These are phyloP conservation scores for Pichia sp. DNA, from an alignment of 1,139 yeast genomes.

Conservation along the genomic window DNA sequence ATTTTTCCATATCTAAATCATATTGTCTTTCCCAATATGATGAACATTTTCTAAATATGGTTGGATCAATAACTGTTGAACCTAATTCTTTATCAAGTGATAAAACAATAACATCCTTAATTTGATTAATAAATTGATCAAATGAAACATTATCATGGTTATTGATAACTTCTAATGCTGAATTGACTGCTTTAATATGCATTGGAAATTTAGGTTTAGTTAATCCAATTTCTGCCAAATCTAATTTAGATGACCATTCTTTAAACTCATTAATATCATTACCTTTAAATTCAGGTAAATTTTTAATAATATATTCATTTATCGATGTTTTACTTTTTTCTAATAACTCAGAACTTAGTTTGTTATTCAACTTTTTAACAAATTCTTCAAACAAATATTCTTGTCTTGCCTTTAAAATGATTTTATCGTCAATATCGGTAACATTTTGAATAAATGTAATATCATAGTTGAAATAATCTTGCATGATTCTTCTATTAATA, in stretches of 20 bases:
- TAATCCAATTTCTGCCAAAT: conserved; percentile 44
- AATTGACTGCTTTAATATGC: conserved; percentile 62
- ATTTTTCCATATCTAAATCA: conserved; percentile 75
- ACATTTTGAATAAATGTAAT: conserved; percentile 89
- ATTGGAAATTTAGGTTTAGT: conserved; percentile 79
- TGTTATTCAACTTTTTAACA: conserved; percentile 29
- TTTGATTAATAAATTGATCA: conserved; percentile 40
- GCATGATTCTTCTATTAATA: conserved; percentile 80
- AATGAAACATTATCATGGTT: conserved; percentile 18
- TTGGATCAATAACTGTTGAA: conserved; percentile 73
- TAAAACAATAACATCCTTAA: conserved; percentile 73
- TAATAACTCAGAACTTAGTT: conserved; percentile 36
- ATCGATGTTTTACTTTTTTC: conserved; percentile 40
- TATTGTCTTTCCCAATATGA: conserved; percentile 84
- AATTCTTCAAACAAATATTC: conserved; percentile 67
- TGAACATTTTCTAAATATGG: conserved; percentile 74
- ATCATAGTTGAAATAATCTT: conserved; percentile 86
- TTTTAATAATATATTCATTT: conserved; percentile 45
- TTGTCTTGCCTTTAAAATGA: conserved; percentile 91
- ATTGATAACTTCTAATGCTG: conserved; percentile 44
- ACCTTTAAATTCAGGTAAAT: conserved; percentile 43
- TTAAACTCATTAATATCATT: conserved; percentile 34
- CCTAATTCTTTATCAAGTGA: conserved; percentile 68
- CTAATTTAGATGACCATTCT: conserved; percentile 46
- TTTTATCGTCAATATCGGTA: conserved; percentile 96